A percentile compares a stretch with the other conserved stretches of the same genome.
Evolutionary conservation across 148 eudicot species (phyloP).

Genomic region (Vaccinium myrtillus): DNA sequence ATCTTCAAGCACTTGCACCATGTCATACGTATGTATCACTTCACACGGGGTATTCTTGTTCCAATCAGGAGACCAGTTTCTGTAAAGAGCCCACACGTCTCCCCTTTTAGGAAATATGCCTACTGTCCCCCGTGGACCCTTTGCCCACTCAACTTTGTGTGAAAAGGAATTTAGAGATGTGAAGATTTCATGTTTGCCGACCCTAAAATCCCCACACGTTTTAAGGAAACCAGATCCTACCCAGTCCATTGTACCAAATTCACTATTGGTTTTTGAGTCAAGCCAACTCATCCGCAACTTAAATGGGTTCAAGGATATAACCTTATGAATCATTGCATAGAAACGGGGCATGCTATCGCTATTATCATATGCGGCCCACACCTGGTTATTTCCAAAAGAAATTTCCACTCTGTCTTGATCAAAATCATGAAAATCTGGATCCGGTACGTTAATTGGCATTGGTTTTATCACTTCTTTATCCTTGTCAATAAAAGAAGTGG

Average conservation of each 20-base stretch:
- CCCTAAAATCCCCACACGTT: constrained; percentile 51
- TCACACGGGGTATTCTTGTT: constrained; percentile 33
- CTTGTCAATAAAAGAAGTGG: constrained; percentile 17
- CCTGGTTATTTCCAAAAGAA: constrained; percentile 44
- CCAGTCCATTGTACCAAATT: constrained; percentile 46
- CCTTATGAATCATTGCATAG: constrained; percentile 52
- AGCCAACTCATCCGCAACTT: constrained; percentile 52
- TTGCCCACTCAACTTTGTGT: constrained; percentile 44
- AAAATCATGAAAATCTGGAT: constrained; percentile 58
- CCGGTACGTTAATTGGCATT: constrained; percentile 40
- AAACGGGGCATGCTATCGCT: constrained; percentile 65
- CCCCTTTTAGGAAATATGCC: constrained; percentile 48
- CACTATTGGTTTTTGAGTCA: constrained; percentile 40
- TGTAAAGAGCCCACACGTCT: constrained; percentile 55
- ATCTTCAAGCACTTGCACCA: constrained; percentile 58
- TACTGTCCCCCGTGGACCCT: constrained; percentile 44
- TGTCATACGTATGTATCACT: constrained; percentile 43
- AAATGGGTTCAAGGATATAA: constrained; percentile 38
- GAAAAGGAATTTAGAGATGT: constrained; percentile 46
- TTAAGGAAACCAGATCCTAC: constrained; percentile 39
- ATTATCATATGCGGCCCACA: constrained; percentile 59
- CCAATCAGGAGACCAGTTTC: constrained; percentile 62
- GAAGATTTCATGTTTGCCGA: constrained; percentile 32
- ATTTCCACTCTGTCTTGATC: constrained; percentile 45
- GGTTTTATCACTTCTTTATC: constrained; percentile 13